Conservation (phyloP, 768 basidiomycete species). For the Lactarius sanguifluus region DNA sequence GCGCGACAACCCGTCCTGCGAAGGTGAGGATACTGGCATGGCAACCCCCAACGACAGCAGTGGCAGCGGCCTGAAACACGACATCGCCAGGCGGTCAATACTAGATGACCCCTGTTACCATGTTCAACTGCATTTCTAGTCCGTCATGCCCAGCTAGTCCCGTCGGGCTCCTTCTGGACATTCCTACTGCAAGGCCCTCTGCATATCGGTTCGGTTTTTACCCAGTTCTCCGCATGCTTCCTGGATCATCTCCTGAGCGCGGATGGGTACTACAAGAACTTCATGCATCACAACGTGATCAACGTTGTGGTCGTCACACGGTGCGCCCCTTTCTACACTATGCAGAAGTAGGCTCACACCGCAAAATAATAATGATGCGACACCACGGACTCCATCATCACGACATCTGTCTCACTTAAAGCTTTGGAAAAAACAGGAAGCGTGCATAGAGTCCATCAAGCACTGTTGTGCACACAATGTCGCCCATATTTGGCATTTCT, state of each 20-base stretch:
- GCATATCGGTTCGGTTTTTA: constrained; percentile 61
- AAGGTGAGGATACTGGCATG: too few relatives aligned
- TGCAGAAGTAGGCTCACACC: neutral
- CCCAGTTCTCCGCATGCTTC: constrained; percentile 86
- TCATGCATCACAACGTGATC: constrained; percentile 95
- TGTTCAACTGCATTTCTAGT: constrained; percentile 49
- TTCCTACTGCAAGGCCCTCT: constrained; percentile 49
- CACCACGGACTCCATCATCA: constrained; percentile 91
- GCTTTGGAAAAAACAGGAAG: constrained; percentile 97
- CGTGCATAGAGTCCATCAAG: constrained; percentile 97
- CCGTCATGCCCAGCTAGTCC: constrained; percentile 62
- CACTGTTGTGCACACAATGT: constrained; percentile 91
- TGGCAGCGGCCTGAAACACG: too few relatives aligned
- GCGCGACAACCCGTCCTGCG: too few relatives aligned
- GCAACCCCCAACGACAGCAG: too few relatives aligned
- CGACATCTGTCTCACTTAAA: constrained; percentile 90
- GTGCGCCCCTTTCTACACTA: constrained; percentile 45
- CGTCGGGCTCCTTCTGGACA: constrained; percentile 44
- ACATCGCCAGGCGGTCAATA: too few relatives aligned
- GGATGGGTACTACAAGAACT: constrained; percentile 94
- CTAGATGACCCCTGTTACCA: constrained; percentile 14
- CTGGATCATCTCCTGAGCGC: constrained; percentile 88
- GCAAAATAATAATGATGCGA: neutral
- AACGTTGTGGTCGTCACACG: constrained; percentile 88
- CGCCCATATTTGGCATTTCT: constrained; percentile 73